These are phyloP conservation scores for Candida saitoana DNA, from an alignment of 805 yeast species.

Conservation along the genomic window DNA sequence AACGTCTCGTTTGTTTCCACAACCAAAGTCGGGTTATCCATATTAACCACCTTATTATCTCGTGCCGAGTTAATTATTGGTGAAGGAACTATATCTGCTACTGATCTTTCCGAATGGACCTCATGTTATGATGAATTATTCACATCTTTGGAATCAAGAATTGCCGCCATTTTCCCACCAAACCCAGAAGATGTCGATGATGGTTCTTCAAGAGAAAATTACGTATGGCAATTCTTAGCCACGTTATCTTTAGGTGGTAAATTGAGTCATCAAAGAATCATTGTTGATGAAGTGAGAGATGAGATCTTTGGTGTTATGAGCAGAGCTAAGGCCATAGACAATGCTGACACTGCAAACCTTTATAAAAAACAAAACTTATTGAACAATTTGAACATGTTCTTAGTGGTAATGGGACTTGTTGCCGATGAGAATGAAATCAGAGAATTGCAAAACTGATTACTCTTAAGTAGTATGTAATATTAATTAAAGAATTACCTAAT, in stretches of 20 bases:
- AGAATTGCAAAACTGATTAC: conserved; percentile 44
- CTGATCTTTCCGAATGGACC: conserved; percentile 68
- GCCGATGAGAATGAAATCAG: conserved; percentile 87
- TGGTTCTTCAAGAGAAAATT: conserved; percentile 52
- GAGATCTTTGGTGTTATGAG: conserved; percentile 86
- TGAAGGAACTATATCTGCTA: conserved; percentile 57
- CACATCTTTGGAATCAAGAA: conserved; percentile 71
- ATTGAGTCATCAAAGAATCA: conserved; percentile 83
- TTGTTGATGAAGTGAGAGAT: conserved; percentile 91
- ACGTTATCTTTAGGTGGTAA: conserved; percentile 89
- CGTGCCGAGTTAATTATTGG: conserved; percentile 90
- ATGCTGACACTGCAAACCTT: conserved; percentile 43
- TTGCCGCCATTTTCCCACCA: conserved; percentile 80
- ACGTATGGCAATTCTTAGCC: conserved; percentile 96
- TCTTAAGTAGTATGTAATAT: not conserved
- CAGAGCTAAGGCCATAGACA: conserved; percentile 61
- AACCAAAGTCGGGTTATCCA: conserved; percentile 76
- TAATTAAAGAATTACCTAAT: not conserved
- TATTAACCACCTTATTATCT: conserved; percentile 84
- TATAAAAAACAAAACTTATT: conserved; percentile 55
- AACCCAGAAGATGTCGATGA: conserved; percentile 48
- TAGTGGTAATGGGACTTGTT: conserved; percentile 93
- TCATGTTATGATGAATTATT: conserved; percentile 78
- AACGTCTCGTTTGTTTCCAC: conserved; percentile 65
- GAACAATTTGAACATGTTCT: conserved; percentile 81